phyloP scores from a whole-genome alignment of 768 basidiomycete species.

The Suillus tomentosus region DNA sequence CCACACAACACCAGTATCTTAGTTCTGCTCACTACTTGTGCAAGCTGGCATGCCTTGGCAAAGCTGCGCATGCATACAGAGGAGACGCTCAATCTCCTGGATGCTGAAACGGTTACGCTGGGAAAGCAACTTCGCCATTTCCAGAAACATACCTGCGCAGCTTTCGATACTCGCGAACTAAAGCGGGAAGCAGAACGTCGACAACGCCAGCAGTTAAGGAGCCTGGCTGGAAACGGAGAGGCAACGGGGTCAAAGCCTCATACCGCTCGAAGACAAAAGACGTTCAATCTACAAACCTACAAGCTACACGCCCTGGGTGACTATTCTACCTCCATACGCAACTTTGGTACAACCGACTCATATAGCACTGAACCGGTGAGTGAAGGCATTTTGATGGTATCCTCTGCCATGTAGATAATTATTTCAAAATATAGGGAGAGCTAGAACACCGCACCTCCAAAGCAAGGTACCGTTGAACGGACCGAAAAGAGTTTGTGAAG shows the following conservation, averaged over 20 bases:
- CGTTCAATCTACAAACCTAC: slow-evolving; percentile 32
- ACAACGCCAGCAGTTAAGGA: neutral
- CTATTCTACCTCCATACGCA: slow-evolving; percentile 26
- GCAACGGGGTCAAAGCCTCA: neutral
- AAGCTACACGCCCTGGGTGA: slow-evolving; percentile 39
- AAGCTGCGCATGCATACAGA: slow-evolving; percentile 36
- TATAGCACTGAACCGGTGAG: slow-evolving; percentile 36
- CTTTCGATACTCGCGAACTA: slow-evolving; percentile 25
- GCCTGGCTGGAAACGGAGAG: neutral
- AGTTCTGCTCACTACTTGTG: slow-evolving; percentile 20
- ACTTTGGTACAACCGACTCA: slow-evolving; percentile 36
- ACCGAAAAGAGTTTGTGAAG: slow-evolving; percentile 3
- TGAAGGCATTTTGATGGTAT: too few species aligned
- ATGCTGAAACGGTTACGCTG: slow-evolving; percentile 15
- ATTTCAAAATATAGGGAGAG: slow-evolving; percentile 15
- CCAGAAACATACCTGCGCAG: slow-evolving; percentile 17
- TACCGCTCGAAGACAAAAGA: slow-evolving; percentile 1
- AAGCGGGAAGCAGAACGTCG: slow-evolving; percentile 10
- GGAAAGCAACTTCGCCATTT: slow-evolving; percentile 28
- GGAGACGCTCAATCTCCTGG: slow-evolving; percentile 18
- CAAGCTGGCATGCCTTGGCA: slow-evolving; percentile 24
- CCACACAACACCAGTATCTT: slow-evolving; percentile 14
- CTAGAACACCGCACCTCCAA: slow-evolving; percentile 19
- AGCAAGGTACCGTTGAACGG: slow-evolving; percentile 12
- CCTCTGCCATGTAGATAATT: too few species aligned